Base-by-base conservation (phyloP, 371 early-diverging fungal genomes). In the Zychaea mexicana region DNA sequence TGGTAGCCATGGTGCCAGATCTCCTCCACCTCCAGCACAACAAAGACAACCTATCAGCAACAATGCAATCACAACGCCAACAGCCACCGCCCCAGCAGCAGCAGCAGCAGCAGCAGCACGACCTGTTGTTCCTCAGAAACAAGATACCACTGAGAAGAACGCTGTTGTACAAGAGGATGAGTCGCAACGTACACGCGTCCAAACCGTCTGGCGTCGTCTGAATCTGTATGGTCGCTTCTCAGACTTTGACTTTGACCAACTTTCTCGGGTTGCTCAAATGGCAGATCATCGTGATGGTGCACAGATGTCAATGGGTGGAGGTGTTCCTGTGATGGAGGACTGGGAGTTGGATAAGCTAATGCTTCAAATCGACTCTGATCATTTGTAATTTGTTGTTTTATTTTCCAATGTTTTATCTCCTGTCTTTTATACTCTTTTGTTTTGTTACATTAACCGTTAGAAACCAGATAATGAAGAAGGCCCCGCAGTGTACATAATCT, bases 261-360 rank as follows among this genome's bases (percentile, higher is more conserved):
- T 65, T 2, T 59, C 56, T 21, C 32, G 54, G 15, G 65, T 65
- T 33, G 65, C 65, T 19, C 65, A 65, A 30, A 46, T 58, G 52
- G 59, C 52, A 4, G 65, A 65, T 53, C 28, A 38, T 19, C 45
- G 49, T 38, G 22, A 27, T 7, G 52, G 38, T 13, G 17, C 49
- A 0, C 31, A 33, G 31, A n/a, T 46, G 10, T 19, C 28, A 13
- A 53, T 39, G 49, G 53, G 38, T 55, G 52, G 55, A 10, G 19
- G 60, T 46, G 52, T 45, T 22, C 47, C 58, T 28, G 52, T 42
- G 6, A 55, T 62, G n/a, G 68, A 71, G 22, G 72, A 71, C 17
- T 71, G 72, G 72, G 72, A 71, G 24, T 42, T 71, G 52, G 65
- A 67, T 47, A 67, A 62, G 52, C 22, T 67, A 54, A 65, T 71